These are phyloP conservation scores for Iodosphaeria phyllophila DNA, from an alignment of 2,329 filamentous ascomycete genomes.

Conservation along the genomic window DNA sequence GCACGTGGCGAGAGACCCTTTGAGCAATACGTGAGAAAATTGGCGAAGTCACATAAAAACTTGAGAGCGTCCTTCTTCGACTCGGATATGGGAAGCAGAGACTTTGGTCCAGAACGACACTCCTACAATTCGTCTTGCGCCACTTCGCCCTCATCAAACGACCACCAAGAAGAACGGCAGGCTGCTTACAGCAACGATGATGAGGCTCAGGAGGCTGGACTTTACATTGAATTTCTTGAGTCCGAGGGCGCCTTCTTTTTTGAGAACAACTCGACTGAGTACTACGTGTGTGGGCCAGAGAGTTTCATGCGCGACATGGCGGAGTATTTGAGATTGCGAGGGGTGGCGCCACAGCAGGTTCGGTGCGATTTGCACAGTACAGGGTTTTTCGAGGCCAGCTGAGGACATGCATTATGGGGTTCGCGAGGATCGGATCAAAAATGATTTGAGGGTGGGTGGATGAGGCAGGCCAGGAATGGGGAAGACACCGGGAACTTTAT, in stretches of 20 bases:
- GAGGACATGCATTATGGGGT: too few species aligned
- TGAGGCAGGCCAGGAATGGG: too few species aligned
- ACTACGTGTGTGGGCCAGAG: slow-evolving; percentile 35
- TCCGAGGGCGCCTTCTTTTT: slow-evolving; percentile 26
- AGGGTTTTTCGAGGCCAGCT: slow-evolving; percentile 4
- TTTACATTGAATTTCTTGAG: slow-evolving; percentile 26
- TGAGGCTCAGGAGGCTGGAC: slow-evolving; percentile 23
- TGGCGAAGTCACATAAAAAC: slow-evolving; percentile 17
- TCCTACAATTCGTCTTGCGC: too few species aligned
- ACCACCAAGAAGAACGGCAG: too few species aligned
- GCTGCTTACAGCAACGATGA: too few species aligned
- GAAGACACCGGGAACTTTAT: too few species aligned
- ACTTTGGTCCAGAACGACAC: slow-evolving; percentile 22
- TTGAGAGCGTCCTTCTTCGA: slow-evolving; percentile 28
- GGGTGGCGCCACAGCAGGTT: slow-evolving; percentile 12
- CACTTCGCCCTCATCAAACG: too few species aligned
- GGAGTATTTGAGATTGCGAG: slow-evolving; percentile 19
- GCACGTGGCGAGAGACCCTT: slow-evolving; percentile 33
- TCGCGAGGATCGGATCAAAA: too few species aligned
- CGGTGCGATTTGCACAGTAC: slow-evolving; percentile 3
- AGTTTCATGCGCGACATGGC: slow-evolving; percentile 33
- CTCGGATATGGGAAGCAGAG: slow-evolving; percentile 25
- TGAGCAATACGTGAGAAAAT: slow-evolving; percentile 26
- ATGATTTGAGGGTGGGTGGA: too few species aligned
- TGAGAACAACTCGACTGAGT: slow-evolving; percentile 25